These are phyloP conservation scores for Beauveria varroae DNA, from an alignment of 2,329 filamentous ascomycete species.

Conservation along the genomic window DNA sequence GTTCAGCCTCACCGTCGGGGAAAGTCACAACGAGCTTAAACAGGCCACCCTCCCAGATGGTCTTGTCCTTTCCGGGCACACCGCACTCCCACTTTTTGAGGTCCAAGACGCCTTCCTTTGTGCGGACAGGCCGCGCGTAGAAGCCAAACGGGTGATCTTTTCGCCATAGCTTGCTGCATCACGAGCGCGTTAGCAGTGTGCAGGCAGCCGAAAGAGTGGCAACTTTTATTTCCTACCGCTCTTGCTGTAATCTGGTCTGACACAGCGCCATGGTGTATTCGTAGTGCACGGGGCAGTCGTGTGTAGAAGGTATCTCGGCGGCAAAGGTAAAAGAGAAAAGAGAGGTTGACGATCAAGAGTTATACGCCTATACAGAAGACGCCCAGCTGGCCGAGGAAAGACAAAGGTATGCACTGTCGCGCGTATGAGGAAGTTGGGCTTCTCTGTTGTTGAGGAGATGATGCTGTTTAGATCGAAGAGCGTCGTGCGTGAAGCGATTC, in stretches of 20 bases:
- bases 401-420: not conserved
- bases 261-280: conserved; percentile 67
- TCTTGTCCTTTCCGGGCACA: conserved; percentile 92
- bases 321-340: not conserved
- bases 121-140: conserved; percentile 82
- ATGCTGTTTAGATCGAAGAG: not conserved
- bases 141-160: conserved; percentile 97
- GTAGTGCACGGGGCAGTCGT: not conserved
- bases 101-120: conserved; percentile 72
- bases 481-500: not conserved
- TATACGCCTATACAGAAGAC: not conserved
- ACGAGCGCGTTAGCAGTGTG: conserved; percentile 15
- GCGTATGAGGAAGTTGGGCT: not conserved
- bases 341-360: not conserved
- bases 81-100: conserved; percentile 96
- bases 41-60: conserved; percentile 93
- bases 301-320: not conserved
- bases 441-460: not conserved
- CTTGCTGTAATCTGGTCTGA: conserved; percentile 79
- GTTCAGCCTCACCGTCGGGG: conserved; percentile 68
- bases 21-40: conserved; percentile 93
- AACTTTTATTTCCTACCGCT: conserved; percentile 53
- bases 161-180: conserved; percentile 83
- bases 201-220: not conserved
- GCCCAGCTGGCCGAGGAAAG: not conserved